These are phyloP conservation scores for Exobasidium rhododendri DNA, from an alignment of 1,284 basidiomycete species.

Conservation along the genomic window DNA sequence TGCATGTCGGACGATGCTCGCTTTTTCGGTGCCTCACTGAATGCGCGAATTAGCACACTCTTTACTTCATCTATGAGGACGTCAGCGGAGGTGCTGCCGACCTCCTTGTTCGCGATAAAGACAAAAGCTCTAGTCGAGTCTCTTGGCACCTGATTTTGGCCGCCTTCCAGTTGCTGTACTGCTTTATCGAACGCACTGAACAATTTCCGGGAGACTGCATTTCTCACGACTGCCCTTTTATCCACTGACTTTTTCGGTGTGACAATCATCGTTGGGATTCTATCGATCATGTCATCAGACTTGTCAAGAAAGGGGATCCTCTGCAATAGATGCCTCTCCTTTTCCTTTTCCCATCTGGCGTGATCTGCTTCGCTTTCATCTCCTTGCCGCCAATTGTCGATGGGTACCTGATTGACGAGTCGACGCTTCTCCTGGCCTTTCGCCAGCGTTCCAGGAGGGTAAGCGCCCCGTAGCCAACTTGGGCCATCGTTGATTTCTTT, in stretches of 20 bases:
- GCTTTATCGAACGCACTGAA: background rate
- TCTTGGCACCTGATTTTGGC: background rate
- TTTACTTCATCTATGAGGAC: too few relatives aligned
- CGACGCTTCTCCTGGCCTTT: background rate
- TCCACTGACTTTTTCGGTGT: slow-evolving; percentile 1
- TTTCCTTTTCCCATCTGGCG: background rate
- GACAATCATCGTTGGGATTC: background rate
- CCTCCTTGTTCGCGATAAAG: too few relatives aligned
- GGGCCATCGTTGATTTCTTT: background rate
- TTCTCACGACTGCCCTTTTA: background rate
- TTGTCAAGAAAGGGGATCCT: background rate
- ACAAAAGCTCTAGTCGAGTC: too few relatives aligned
- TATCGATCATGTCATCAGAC: background rate
- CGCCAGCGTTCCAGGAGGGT: background rate
- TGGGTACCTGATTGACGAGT: background rate
- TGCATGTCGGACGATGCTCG: too few relatives aligned
- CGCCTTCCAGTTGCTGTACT: background rate
- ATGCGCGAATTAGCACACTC: too few relatives aligned
- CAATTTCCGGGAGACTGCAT: background rate
- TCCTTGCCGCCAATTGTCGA: background rate
- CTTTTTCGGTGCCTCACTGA: too few relatives aligned
- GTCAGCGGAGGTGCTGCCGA: too few relatives aligned
- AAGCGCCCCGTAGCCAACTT: background rate
- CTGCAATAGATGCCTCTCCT: background rate
- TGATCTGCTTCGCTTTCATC: slow-evolving; percentile 2